A percentile compares a stretch with the other conserved stretches of the same genome.
Conservation (phyloP, 129 eudicot species). For the Flaveria brownii region DNA sequence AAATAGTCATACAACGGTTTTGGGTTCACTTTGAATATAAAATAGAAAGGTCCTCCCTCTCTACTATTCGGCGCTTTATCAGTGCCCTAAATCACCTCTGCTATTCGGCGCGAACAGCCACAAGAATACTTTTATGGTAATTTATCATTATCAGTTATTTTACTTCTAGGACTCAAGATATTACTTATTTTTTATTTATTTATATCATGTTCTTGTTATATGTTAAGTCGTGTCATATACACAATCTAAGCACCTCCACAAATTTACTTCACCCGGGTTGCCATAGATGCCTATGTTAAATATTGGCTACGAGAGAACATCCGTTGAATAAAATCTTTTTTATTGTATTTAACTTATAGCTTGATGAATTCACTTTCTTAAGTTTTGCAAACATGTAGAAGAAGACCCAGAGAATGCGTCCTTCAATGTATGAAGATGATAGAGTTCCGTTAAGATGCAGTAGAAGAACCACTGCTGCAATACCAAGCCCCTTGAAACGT, state of each 20-base stretch:
- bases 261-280: not conserved
- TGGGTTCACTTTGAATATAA: not conserved
- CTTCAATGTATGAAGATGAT: conserved; percentile 73
- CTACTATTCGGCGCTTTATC: not conserved
- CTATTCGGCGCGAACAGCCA: not conserved
- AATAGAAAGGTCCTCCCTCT: conserved; percentile 10
- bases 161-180: conserved; percentile 1
- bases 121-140: not conserved
- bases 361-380: conserved; percentile 12
- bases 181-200: not conserved
- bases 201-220: not conserved
- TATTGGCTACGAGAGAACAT: conserved; percentile 1
- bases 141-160: conserved; percentile 13
- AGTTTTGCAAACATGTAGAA: conserved; percentile 38
- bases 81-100: not conserved
- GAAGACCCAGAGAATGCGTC: conserved; percentile 70
- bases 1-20: not conserved
- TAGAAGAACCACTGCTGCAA: conserved; percentile 40
- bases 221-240: not conserved
- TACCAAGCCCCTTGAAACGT: conserved; percentile 35
- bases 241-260: not conserved
- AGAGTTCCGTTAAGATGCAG: conserved; percentile 39
- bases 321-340: not conserved
- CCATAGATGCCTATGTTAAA: not conserved
- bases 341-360: not conserved